Evolutionary conservation across 2,329 filamentous ascomycete species (phyloP), one percentile per base, ranked within the genome.

Genomic region (Ceratocystis papillata): DNA sequence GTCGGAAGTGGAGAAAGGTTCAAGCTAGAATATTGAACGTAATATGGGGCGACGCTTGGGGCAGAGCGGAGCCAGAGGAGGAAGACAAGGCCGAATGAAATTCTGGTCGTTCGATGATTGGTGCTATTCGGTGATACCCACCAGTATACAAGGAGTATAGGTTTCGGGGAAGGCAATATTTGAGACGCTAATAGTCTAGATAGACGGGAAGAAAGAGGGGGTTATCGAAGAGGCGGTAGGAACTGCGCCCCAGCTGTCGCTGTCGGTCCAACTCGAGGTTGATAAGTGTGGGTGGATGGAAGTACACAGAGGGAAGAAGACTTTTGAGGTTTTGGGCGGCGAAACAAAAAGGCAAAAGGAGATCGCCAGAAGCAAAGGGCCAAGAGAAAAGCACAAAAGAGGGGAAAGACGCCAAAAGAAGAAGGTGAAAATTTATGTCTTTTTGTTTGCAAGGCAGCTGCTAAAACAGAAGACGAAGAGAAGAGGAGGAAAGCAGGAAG

Each of bases 371-470:
- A 6, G 28, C 12, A 53, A 53, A 10, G n/a, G 10, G n/a, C n/a
- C 48, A 53, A 25, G n/a, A n/a, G 22, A 22, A 20, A n/a, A 12
- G 17, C 22, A 50, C 28, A 33, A 30, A 37, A 62, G 37, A 45
- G 60, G 60, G 20, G 30, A 33, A 25, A 17, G 6, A 62, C 6
- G 60, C 17, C 20, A 44, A 46, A 46, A 62, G n/a, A 62, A 62
- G 33, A 28, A 62, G 1, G 25, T 17, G 33, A 62, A 62, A 46
- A 46, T 44, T 45, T 45, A 20, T 37, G 57, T 2, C n/a, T 33
- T 10, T 61, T 62, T 28, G 37, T 44, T 62, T 62, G 33, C 33
- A 45, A 37, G n/a, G 37, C 37, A 46, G 37, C 17, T 46, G 37
- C 28, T 41, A 22, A 46, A 45, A 46, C 22, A 62, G 20, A 37